Evolutionary conservation across 768 basidiomycete species (phyloP).

Genomic region (Russula ochroleuca): DNA sequence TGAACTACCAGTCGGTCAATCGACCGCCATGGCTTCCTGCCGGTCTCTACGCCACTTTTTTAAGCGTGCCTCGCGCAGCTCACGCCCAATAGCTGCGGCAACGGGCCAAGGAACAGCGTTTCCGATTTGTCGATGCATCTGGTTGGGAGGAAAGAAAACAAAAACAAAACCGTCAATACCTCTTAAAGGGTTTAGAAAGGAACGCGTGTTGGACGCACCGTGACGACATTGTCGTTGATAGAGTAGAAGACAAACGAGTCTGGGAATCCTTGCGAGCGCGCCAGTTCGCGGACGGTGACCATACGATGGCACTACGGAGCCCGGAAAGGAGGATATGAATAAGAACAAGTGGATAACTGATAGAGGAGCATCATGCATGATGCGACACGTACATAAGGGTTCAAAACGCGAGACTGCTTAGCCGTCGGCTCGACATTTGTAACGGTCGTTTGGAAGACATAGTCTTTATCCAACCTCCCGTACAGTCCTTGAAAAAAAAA

Average conservation of each 20-base stretch:
- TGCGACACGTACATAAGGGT: constrained; percentile 50
- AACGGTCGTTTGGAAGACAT: constrained; percentile 67
- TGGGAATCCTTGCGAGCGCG: constrained; percentile 78
- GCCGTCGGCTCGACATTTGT: constrained; percentile 77
- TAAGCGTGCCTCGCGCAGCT: constrained; percentile 50
- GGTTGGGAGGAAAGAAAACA: not conserved
- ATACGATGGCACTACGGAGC: constrained; percentile 57
- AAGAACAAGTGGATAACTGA: not conserved
- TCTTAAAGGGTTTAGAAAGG: no score
- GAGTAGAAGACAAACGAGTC: constrained; percentile 65
- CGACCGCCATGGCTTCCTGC: constrained; percentile 16
- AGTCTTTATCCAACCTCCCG: constrained; percentile 53
- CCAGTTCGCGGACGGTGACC: constrained; percentile 70
- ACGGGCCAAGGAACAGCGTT: constrained; percentile 74
- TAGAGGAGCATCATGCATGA: no score
- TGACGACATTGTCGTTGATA: constrained; percentile 49
- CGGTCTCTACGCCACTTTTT: constrained; percentile 33
- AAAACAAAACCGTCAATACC: not conserved
- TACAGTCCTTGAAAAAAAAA: constrained; percentile 41
- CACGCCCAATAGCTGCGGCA: constrained; percentile 57
- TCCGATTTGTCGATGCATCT: constrained; percentile 81
- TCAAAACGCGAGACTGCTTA: constrained; percentile 66
- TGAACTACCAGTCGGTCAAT: constrained; percentile 7
- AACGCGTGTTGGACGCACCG: constrained; percentile 41
- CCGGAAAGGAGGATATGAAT: not conserved